phyloP scores from a whole-genome alignment of 2,329 filamentous ascomycete genomes.

The Penicillium sp. region DNA sequence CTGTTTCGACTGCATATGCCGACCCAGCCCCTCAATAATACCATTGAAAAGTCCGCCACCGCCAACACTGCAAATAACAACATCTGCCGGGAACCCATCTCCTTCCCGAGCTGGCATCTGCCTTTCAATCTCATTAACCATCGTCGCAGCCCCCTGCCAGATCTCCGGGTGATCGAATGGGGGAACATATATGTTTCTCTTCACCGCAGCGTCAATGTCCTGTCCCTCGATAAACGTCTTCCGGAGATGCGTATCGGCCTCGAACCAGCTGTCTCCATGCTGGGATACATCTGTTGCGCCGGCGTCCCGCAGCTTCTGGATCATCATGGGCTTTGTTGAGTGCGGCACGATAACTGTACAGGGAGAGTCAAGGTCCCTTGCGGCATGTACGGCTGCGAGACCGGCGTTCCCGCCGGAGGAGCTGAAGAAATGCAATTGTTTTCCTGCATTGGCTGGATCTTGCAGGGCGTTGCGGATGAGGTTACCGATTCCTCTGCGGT shows the following conservation, averaged over 20 bases:
- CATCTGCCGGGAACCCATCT: slow-evolving; percentile 59
- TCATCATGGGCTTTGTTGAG: slow-evolving; percentile 68
- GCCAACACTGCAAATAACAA: slow-evolving; percentile 76
- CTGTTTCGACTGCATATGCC: slow-evolving; percentile 21
- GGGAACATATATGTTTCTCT: slow-evolving; percentile 39
- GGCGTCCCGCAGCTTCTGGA: slow-evolving; percentile 67
- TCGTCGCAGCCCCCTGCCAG: slow-evolving; percentile 42
- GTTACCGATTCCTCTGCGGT: slow-evolving; percentile 42
- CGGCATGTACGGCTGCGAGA: slow-evolving; percentile 75
- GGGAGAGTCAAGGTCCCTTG: slow-evolving; percentile 63
- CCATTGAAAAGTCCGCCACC: slow-evolving; percentile 80
- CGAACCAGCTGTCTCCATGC: slow-evolving; percentile 68
- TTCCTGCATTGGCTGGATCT: slow-evolving; percentile 31
- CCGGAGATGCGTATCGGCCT: slow-evolving; percentile 70
- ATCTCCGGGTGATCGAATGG: slow-evolving; percentile 46
- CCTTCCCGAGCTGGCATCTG: slow-evolving; percentile 36
- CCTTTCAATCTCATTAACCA: slow-evolving; percentile 42
- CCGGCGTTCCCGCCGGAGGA: slow-evolving; percentile 83
- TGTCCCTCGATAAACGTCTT: slow-evolving; percentile 47
- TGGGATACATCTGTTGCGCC: slow-evolving; percentile 69
- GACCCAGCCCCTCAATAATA: slow-evolving; percentile 66
- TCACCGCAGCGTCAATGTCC: neutral
- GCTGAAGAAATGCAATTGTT: slow-evolving; percentile 71
- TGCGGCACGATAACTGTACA: slow-evolving; percentile 75
- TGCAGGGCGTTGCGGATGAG: slow-evolving; percentile 36